Evolutionary conservation across 208 protist species (phyloP), one percentile per base, ranked within the genome.

Genomic region (Trypanosoma rangeli): DNA sequence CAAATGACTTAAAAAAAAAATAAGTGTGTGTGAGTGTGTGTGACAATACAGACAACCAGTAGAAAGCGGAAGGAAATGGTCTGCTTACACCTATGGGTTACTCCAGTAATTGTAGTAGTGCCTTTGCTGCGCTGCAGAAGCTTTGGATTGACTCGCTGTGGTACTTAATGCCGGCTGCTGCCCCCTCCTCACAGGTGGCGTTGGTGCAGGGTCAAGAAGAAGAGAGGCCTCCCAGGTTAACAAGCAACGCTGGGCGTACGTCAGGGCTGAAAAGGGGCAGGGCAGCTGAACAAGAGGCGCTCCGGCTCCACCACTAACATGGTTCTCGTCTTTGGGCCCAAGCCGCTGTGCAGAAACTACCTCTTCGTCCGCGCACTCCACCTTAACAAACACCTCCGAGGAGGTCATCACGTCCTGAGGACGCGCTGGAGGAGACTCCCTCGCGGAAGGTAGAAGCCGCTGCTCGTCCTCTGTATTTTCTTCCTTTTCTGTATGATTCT

Each of bases 191-290:
- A 12, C 42, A n/a, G 22, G 44, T 46, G 44, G 24, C n/a, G 49
- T 39, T 37, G 15, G 44, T 20, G 10, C 37, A n/a, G 56, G 48
- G 58, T 82, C 60, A 18, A 94, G 74, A 52, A 89, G 55, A 1
- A 68, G 62, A 4, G 77, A 73, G 3, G 84, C 84, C 20, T 90
- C 83, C 86, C 89, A 94, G 24, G 85, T 80, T 1, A 94, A 75
- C 9, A 94, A 75, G 62, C 89, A 94, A 56, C 85, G 79, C 69
- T 92, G 86, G 22, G 86, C 78, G 74, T 92, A 94, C 16, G 85
- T 70, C 20, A 94, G 69, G 1, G 57, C 52, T 0, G 68, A 62
- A 42, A 92, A 86, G 0, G 26, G 15, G 39, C 48, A 56, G 1
- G 52, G 44, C 26, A 39, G 7, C 20, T 54, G 69, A 24, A 68